Evolutionary conservation across 495 filamentous ascomycete species (phyloP), one percentile per base, ranked within the genome.

Genomic region (Lepidopterella palustris): DNA sequence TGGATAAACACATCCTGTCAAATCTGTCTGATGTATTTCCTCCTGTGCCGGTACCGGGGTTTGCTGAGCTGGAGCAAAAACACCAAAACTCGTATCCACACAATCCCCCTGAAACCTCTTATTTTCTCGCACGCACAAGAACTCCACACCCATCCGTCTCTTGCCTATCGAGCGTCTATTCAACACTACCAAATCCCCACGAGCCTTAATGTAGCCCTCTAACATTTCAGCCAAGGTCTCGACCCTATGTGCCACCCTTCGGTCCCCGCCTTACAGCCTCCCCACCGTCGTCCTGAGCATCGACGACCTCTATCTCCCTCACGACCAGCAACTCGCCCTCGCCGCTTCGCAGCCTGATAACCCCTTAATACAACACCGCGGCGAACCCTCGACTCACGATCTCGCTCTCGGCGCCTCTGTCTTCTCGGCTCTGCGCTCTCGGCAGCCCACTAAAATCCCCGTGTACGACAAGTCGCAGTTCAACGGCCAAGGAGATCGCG

Each of bases 341-440:
- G 87, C 87, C 29, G 63, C 77, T 13, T 68, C 79, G 0, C 75
- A 92, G 70, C 81, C 85, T 0, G 67, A 78, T 28, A 97, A 97
- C 66, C 80, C 79, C 15, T 78, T 97, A 1, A 75, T 96, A 21
- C 88, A 90, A 63, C 84, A 89, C 63, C 82, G 93, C 40, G 92
- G 92, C 24, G 86, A 95, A 68, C 92, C 83, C 63, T 85, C 82
- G 3, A 97, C 92, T 0, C 93, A 97, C 74, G 92, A 96, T 68
- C 73, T 93, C 48, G 55, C 71, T 8, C 82, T 96, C 25, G 84
- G 81, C 3, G 66, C 70, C 28, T 61, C 76, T 23, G 76, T 92
- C 61, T 87, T 97, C 64, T 59, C 72, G 5, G 78, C 84, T 31
- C 76, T 96, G 32, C 73, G 73, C 40, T 58, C 71, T 9, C 75